Percentiles rank a stretch among this genome's conserved stretches.
Conservation (phyloP, 2,329 filamentous ascomycete species). For the Leptographium wingfieldii region DNA sequence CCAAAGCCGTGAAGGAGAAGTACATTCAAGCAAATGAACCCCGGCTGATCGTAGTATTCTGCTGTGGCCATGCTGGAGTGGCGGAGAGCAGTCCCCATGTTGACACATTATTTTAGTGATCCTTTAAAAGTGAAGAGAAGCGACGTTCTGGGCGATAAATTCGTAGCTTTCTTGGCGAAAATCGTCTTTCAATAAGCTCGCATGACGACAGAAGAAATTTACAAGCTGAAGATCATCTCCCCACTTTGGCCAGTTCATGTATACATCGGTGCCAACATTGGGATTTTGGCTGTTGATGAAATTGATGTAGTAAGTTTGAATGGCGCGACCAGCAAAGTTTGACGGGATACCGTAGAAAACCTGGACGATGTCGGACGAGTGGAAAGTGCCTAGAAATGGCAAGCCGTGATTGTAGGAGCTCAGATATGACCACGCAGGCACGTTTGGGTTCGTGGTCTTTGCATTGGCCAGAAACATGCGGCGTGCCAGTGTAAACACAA, state of each 20-base stretch:
- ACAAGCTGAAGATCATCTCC: conserved; percentile 33
- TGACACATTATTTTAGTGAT: neutral
- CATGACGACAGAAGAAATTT: conserved; percentile 25
- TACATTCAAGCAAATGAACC: neutral
- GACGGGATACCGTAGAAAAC: conserved; percentile 53
- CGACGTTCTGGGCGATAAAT: conserved; percentile 14
- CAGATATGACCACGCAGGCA: conserved; percentile 65
- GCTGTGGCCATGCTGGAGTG: no score
- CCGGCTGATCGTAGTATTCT: no score
- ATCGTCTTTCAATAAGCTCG: conserved; percentile 15
- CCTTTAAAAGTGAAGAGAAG: neutral
- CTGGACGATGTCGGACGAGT: conserved; percentile 56
- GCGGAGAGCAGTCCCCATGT: no score
- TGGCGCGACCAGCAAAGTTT: conserved; percentile 47
- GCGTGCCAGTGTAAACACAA: conserved; percentile 61
- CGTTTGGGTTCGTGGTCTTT: conserved; percentile 33
- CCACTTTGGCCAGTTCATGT: conserved; percentile 30
- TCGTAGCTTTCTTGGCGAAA: conserved; percentile 16
- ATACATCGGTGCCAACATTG: conserved; percentile 37
- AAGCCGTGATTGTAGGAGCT: conserved; percentile 59
- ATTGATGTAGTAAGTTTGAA: conserved; percentile 58
- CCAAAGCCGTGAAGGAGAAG: neutral
- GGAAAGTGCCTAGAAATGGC: conserved; percentile 63
- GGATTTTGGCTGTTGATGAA: conserved; percentile 62
- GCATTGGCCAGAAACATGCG: conserved; percentile 46